Evolutionary conservation across 2,329 filamentous ascomycete genomes (phyloP).

Genomic region (Trichoderma gracile): DNA sequence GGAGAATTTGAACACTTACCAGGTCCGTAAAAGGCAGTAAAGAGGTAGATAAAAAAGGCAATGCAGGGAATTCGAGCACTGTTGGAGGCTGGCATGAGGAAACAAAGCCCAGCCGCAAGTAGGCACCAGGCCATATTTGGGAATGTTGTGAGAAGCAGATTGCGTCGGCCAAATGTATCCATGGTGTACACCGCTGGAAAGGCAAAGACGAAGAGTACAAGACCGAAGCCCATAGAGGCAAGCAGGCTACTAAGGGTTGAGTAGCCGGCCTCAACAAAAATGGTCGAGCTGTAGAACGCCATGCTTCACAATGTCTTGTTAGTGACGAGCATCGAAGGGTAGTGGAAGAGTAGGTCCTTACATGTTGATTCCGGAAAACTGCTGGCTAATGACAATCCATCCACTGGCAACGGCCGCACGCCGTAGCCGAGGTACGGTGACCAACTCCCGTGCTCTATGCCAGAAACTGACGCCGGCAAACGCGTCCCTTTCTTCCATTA

Average conservation of each 20-base stretch:
- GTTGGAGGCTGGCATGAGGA: constrained; percentile 45
- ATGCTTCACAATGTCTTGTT: constrained; percentile 36
- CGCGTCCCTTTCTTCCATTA: constrained; percentile 39
- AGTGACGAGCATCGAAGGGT: background rate
- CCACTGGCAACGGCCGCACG: constrained; percentile 42
- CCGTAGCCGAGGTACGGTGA: constrained; percentile 49
- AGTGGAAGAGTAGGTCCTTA: background rate
- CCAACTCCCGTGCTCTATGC: constrained; percentile 48
- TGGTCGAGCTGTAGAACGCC: constrained; percentile 52
- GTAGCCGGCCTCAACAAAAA: constrained; percentile 51
- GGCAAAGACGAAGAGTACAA: constrained; percentile 55
- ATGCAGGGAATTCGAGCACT: constrained; percentile 47
- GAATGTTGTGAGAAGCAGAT: constrained; percentile 41
- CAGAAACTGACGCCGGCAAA: constrained; percentile 39
- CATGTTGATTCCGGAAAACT: constrained; percentile 36
- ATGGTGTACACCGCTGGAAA: constrained; percentile 57
- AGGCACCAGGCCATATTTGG: constrained; percentile 38
- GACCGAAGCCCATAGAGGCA: constrained; percentile 55
- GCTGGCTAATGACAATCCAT: constrained; percentile 38
- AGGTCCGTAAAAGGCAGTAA: constrained; percentile 47
- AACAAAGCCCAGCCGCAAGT: constrained; percentile 45
- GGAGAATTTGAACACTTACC: constrained; percentile 31
- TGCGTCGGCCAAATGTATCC: constrained; percentile 53
- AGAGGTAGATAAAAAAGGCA: constrained; percentile 54
- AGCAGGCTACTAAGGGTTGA: constrained; percentile 44